Base-by-base conservation (phyloP, 2,329 filamentous ascomycete genomes). In the Colletotrichum tofieldiae region DNA sequence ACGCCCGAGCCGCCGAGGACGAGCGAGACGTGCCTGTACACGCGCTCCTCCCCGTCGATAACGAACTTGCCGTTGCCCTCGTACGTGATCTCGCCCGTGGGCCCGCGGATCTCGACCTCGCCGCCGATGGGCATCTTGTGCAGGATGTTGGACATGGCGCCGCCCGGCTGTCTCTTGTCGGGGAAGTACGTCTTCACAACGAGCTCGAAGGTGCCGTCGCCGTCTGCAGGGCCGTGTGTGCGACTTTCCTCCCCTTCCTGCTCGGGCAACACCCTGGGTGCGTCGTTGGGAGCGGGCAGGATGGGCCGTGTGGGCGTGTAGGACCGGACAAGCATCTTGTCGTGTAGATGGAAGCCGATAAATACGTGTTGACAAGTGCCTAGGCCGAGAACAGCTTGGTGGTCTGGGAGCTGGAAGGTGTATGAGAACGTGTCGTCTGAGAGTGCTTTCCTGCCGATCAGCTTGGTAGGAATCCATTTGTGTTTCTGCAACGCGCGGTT, bases 151-250 rank as follows among this genome's bases (percentile, higher is more conserved):
- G 81, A 85, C 79, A 89, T 83, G 12, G 87, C 86, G n/a, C 87
- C 86, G 18, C 87, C 87, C 1, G 87, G 86, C 73, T 88, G 85
- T 2, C 79, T 78, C 0, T 79, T 73, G 47, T 79, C 82, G 0
- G 87, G 86, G 67, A 85, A 86, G 75, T 89, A 89, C 0, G 86
- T 88, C 74, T 89, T 88, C 47, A 88, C 81, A 0, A 84, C 82
- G 2, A 88, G 80, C 23, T 88, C 81, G 74, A 88, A 88, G 0
- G 82, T 86, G 5, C 84, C 84, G 56, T 83, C 78, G 29, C 83
- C 80, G 61, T 85, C 79, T 1, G 1, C 41, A 2, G 55, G 5
- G 43, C 35, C 35, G 6, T 60, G 55, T 26, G 62, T 52, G n/a
- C 3, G 29, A 29, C 20, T 3, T 3, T 35, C 45, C 1, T 61